Percentiles rank a stretch among this genome's conserved stretches.
Evolutionary conservation across 441 rosid species (phyloP).

Genomic region (Adansonia madagascariensis): DNA sequence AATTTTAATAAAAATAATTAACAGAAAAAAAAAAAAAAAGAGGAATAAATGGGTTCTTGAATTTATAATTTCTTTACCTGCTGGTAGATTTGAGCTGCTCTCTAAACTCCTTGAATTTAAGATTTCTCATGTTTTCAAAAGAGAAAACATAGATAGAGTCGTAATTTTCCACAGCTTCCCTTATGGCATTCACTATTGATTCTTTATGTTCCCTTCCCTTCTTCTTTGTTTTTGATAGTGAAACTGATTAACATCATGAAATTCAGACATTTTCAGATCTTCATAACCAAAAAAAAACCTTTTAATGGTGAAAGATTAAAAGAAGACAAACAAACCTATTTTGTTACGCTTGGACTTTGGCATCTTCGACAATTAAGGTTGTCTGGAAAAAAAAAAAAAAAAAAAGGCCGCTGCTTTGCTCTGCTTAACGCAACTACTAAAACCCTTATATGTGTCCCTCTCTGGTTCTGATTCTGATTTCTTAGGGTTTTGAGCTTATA

Average conservation of each 20-base stretch:
- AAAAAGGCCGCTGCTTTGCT: background rate
- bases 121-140: conserved; percentile 95
- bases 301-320: background rate
- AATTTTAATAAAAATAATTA: background rate
- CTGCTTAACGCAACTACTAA: conserved; percentile 13
- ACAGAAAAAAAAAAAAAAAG: background rate
- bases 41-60: background rate
- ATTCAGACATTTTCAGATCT: background rate
- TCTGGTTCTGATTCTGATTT: background rate
- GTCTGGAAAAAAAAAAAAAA: background rate
- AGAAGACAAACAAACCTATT: conserved; percentile 49
- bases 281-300: background rate
- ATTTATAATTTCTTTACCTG: conserved; percentile 46
- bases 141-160: conserved; percentile 74
- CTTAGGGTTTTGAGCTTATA: conserved; percentile 24
- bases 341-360: conserved; percentile 95
- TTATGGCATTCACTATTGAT: conserved; percentile 61
- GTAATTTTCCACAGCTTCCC: conserved; percentile 71
- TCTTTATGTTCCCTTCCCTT: conserved; percentile 95
- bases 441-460: background rate
- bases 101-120: conserved; percentile 90
- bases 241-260: conserved; percentile 49
- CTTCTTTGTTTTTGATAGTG: conserved; percentile 93
- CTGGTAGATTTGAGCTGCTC: conserved; percentile 79
- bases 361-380: conserved; percentile 41